Conservation (phyloP, 1,284 basidiomycete species). For the Moesziomyces sp. region DNA sequence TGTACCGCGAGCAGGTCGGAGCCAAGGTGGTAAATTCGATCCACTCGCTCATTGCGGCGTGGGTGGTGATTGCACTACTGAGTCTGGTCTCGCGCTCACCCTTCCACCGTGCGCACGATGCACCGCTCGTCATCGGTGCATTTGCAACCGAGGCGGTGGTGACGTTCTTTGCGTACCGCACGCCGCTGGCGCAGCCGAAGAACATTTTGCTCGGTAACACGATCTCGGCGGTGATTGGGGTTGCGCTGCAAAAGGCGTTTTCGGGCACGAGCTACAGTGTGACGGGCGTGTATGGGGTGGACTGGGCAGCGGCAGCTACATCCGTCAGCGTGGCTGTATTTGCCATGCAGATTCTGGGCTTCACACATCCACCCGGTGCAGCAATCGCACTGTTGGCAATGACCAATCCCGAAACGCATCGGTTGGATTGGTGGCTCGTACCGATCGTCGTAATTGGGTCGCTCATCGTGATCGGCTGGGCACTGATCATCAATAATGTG, state of each 20-base stretch:
- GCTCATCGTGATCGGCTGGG: conserved; percentile 59
- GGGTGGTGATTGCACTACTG: conserved; percentile 33
- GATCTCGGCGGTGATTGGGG: conserved; percentile 50
- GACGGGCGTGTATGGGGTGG: conserved; percentile 30
- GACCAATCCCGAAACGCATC: conserved; percentile 36
- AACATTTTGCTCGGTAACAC: conserved; percentile 60
- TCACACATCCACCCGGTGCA: conserved; percentile 60
- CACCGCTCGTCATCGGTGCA: conserved; percentile 42
- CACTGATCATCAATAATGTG: conserved; percentile 59
- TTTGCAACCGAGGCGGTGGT: conserved; percentile 63
- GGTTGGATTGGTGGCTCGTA: conserved; percentile 45
- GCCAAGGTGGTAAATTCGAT: conserved; percentile 36
- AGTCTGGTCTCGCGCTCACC: conserved; percentile 23
- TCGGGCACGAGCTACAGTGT: conserved; percentile 36
- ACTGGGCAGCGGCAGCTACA: conserved; percentile 50
- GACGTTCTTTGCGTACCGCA: conserved; percentile 49
- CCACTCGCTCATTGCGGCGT: conserved; percentile 38
- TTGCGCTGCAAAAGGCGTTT: conserved; percentile 53
- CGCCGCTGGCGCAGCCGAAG: conserved; percentile 54
- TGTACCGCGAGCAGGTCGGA: conserved; percentile 29
- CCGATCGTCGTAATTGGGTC: conserved; percentile 30
- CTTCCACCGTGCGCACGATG: conserved; percentile 30
- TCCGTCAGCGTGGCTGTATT: conserved; percentile 38
- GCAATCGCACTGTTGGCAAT: conserved; percentile 50
- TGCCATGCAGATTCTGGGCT: conserved; percentile 57